Conservation (phyloP, 2,329 filamentous ascomycete species). For the Calonectria ilicicola region DNA sequence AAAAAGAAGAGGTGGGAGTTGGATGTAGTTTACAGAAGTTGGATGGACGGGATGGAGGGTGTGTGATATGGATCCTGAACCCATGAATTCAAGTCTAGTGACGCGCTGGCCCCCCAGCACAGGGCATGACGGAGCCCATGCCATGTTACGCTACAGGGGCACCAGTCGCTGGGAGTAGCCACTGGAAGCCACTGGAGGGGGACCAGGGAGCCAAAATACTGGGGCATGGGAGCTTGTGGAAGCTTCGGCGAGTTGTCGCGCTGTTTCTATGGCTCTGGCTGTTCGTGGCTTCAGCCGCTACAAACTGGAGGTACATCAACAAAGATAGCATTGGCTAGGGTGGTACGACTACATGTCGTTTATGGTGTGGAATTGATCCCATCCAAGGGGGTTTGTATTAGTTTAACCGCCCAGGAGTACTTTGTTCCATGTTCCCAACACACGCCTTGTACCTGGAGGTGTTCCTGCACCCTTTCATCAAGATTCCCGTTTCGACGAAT, state of each 20-base stretch:
- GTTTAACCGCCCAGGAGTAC: slow-evolving; percentile 20
- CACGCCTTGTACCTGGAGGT: not conserved
- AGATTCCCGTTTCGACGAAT: not conserved
- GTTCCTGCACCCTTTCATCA: slow-evolving; percentile 3
- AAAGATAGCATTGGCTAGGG: not conserved
- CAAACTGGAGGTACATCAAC: slow-evolving; percentile 29
- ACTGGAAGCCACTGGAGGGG: slow-evolving; percentile 29
- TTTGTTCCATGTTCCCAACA: not conserved
- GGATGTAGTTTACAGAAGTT: slow-evolving; percentile 39
- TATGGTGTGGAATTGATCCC: slow-evolving; percentile 41
- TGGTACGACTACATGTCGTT: not conserved
- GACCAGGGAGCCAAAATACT: slow-evolving; percentile 25
- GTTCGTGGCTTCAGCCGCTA: not conserved
- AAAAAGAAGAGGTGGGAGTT: slow-evolving; percentile 27
- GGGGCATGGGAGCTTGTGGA: slow-evolving; percentile 50
- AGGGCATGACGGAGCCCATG: slow-evolving; percentile 30
- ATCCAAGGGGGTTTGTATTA: not conserved
- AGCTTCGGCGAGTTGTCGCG: slow-evolving; percentile 38
- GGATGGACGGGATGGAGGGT: slow-evolving; percentile 27
- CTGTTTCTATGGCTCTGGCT: slow-evolving; percentile 2
- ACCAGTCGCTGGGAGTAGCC: slow-evolving; percentile 27
- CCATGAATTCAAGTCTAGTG: slow-evolving; percentile 35
- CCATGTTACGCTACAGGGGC: slow-evolving; percentile 31
- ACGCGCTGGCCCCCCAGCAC: slow-evolving; percentile 22
- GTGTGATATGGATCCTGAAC: slow-evolving; percentile 39